Evolutionary conservation across 23 red algal species (phyloP), one percentile per base, ranked within the genome.

Genomic region (Agarophyton chilense): DNA sequence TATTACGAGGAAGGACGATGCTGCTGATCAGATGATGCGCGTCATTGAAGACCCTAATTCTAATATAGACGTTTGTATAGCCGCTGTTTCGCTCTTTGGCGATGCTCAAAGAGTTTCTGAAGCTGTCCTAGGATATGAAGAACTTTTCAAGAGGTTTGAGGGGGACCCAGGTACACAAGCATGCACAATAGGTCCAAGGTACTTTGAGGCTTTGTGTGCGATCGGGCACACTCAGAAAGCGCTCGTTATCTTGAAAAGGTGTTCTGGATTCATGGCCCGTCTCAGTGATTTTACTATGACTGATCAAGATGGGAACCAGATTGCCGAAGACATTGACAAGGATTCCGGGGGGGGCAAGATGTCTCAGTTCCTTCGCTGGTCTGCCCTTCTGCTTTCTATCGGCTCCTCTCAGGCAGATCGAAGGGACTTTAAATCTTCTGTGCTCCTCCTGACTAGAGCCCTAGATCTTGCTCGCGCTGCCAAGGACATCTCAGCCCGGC

Each of bases 81-180:
- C 81, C 19, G 83, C 68, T 31, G 33, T 94, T 35, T 68, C 80
- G 12, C 80, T 94, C 21, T 85, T 94, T 66, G 76, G 72, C 17
- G 82, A 85, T 55, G 91, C 91, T 25, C 70, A 86, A 78, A 44
- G 91, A 54, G 51, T 87, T 52, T 79, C 78, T 25, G 91, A 94
- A 39, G 91, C 91, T 26, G 81, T 58, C 35, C 64, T 54, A 0
- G 91, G 91, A 19, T 87, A 64, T 79, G 68, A 87, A 73, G 52
- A 24, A 7, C 71, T 94, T 3, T 86, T 70, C 46, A 55, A 79
- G 67, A 75, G 72, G 52, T 91, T 91, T 56, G 36, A 54, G n/a
- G 57, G 43, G 0, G 74, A 81, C 35, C 47, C 60, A 28, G 9
- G 17, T 12, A 61, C 62, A 33, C 52, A 79, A 26, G 58, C 67